phyloP scores from a whole-genome alignment of 257 asterid genomes.

The Salvia splendens region DNA sequence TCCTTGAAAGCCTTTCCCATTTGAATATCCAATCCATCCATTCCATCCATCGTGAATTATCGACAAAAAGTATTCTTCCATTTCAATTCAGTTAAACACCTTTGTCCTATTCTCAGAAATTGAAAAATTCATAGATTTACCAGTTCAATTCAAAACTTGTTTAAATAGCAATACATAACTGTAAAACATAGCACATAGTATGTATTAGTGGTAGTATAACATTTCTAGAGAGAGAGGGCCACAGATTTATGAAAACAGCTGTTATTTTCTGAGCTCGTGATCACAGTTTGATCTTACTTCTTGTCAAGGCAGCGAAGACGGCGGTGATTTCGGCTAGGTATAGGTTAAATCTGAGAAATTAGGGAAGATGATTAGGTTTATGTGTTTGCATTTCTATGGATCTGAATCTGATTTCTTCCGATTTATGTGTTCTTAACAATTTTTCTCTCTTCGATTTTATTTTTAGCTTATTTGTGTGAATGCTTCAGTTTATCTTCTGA shows the following conservation, averaged over 20 bases:
- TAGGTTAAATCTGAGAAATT: not conserved
- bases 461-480: not conserved
- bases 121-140: too few relatives aligned
- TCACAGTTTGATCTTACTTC: conserved; percentile 8
- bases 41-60: too few relatives aligned
- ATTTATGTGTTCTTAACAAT: not conserved
- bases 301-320: not conserved
- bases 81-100: too few relatives aligned
- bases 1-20: too few relatives aligned
- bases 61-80: too few relatives aligned
- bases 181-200: too few relatives aligned
- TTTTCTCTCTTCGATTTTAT: conserved; percentile 12
- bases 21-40: too few relatives aligned
- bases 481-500: not conserved
- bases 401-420: conserved; percentile 15
- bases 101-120: too few relatives aligned
- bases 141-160: too few relatives aligned
- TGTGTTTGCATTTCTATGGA: conserved; percentile 5
- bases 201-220: too few relatives aligned
- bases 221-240: not conserved
- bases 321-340: conserved; percentile 6
- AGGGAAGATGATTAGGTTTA: not conserved
- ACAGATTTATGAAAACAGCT: conserved; percentile 14
- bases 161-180: too few relatives aligned
- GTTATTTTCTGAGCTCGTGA: conserved; percentile 21